Base-by-base conservation (phyloP, 108 stramenopile genomes). In the Cylindrotheca closterium region DNA sequence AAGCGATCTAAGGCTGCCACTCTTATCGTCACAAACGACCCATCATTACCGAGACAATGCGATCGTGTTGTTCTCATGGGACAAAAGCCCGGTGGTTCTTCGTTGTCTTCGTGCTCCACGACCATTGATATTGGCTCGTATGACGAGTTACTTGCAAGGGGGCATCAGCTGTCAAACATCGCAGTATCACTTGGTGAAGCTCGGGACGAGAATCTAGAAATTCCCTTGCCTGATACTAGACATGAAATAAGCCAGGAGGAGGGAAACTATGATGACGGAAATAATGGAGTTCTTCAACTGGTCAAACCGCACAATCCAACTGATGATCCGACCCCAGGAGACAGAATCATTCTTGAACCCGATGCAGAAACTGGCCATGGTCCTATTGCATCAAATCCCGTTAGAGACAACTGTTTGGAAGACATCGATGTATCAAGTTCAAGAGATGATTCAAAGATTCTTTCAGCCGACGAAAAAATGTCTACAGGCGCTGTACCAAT, bases 11-110 rank as follows among this genome's bases (percentile, higher is more conserved):
- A 82, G 22, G 80, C 91, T 21, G 91, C 88, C 3, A 64, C 78
- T 23, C 10, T 93, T 3, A 63, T 93, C 12, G 91, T 89, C 2
- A 93, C 91, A 0, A 93, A 93, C 60, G 91, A 93, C 53, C 83
- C 83, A 7, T 79, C 81, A 18, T 60, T 93, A 8, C 88, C 91
- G 25, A 63, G 88, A 51, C 77, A 77, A 30, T 93, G 91, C 54
- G 91, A 93, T 68, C 71, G 75, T 47, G 84, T 87, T 4, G 60
- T 88, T 29, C 56, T 93, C 34, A 88, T 93, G 91, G 84, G 83
- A 22, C 59, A 73, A n/a, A 49, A 26, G 0, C 4, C 24, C 7
- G n/a, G 24, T 34, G 28, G 50, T 3, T 47, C 7, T 18, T 45
- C 58, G 0, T 60, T 55, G 1, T 62, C 71, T 5, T 54, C 74